phyloP scores from a whole-genome alignment of 805 yeast species.

The Kodamaea jinghongensis region DNA sequence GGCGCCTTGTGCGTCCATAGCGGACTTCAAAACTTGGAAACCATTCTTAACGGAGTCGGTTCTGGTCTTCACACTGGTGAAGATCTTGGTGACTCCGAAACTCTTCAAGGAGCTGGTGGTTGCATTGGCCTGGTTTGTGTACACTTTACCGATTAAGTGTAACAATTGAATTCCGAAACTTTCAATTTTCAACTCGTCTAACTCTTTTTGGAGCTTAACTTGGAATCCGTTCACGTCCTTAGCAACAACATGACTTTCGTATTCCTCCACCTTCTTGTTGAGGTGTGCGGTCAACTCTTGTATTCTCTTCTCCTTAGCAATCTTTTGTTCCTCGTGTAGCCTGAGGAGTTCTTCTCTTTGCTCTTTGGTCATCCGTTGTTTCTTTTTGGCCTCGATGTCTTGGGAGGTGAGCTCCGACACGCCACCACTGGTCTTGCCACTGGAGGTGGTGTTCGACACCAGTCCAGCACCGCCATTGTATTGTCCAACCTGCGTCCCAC shows the following conservation, averaged over 20 bases:
- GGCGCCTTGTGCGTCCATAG: conserved; percentile 81
- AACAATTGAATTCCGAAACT: conserved; percentile 90
- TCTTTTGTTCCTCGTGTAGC: conserved; percentile 53
- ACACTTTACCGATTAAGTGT: conserved; percentile 78
- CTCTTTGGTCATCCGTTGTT: conserved; percentile 28
- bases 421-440: conserved; percentile 19
- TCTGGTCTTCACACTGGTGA: conserved; percentile 77
- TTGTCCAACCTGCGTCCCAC: conserved; percentile 2
- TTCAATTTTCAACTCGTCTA: conserved; percentile 85
- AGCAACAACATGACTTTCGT: conserved; percentile 55
- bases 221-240: conserved; percentile 59
- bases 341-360: conserved; percentile 50
- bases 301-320: conserved; percentile 48
- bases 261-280: conserved; percentile 45
- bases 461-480: conserved; percentile 8
- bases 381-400: conserved; percentile 26
- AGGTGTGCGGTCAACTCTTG: conserved; percentile 51
- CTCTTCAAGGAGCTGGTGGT: conserved; percentile 73
- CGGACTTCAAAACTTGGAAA: conserved; percentile 75
- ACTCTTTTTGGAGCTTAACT: conserved; percentile 55
- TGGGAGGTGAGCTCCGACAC: conserved; percentile 16
- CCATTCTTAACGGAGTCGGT: conserved; percentile 83
- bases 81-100: conserved; percentile 82
- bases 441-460: conserved; percentile 16
- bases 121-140: conserved; percentile 71